Base-by-base conservation (phyloP, 2,329 filamentous ascomycete genomes). In the Aspergillus floridensis region DNA sequence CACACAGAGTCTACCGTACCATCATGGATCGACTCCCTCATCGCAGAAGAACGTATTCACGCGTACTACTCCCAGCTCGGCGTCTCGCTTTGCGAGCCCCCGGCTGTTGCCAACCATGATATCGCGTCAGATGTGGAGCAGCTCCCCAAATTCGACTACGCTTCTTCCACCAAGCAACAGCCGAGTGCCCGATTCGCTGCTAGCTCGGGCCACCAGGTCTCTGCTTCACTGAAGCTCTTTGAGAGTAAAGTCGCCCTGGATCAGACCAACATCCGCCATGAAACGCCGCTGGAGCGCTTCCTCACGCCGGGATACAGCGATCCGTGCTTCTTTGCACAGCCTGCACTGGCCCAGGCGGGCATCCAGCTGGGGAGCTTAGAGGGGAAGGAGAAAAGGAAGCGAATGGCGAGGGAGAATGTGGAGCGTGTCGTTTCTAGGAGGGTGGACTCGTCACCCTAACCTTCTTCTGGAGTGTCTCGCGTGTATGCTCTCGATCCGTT, bases 211-310 rank as follows among this genome's bases (percentile, higher is more conserved):
- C n/a, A 58, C 12, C n/a, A 48, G 11, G 38, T 50, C 26, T 12
- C 54, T 12, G 26, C 4, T 29, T 55, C 46, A 24, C 49, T 63
- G 41, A 66, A 61, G 50, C 49, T 65, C 1, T 63, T 65, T 12
- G 58, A 63, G 44, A 52, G 57, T 29, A 44, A 12, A 5, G 6
- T 16, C 2, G 3, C 19, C 4, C 32, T 26, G 8, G 19, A 11
- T 22, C 55, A 41, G 49, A 29, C 7, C 49, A 58, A 49, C 26
- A 49, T 31, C 5, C 61, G 50, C n/a, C 56, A 53, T 4, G 64
- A 63, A 10, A 61, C 54, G 5, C 69, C 69, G 4, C 52, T 71
- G 12, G 67, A 71, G 26, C 65, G 69, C 5, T 70, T 66, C 44
- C 57, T 71, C 5, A 68, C 65, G 1, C 65, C 65, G 6, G 67